Conservation (phyloP, 352 stramenopile species). For the Peronospora tabacina region DNA sequence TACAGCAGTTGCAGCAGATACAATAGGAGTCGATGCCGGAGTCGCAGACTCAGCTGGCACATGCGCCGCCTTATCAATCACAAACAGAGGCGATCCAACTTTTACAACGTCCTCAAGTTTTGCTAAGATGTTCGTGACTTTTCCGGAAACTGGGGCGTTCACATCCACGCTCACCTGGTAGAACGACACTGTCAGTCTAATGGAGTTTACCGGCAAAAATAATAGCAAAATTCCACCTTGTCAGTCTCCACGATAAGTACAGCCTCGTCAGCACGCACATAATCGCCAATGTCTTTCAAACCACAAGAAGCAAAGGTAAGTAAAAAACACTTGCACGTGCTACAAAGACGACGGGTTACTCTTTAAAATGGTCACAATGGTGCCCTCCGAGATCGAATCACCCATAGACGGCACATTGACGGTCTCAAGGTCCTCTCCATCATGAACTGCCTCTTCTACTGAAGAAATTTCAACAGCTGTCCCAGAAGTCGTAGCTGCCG, state of each 20-base stretch:
- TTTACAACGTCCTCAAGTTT: constrained; percentile 94
- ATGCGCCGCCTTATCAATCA: constrained; percentile 30
- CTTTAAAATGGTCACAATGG: constrained; percentile 89
- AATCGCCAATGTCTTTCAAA: constrained; percentile 88
- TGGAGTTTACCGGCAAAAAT: too few species aligned
- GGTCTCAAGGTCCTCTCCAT: constrained; percentile 45
- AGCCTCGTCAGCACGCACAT: constrained; percentile 92
- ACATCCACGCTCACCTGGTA: constrained; percentile 85
- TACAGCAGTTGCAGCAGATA: constrained; percentile 11
- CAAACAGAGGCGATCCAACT: constrained; percentile 72
- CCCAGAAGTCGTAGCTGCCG: constrained; percentile 11
- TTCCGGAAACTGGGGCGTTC: constrained; percentile 85
- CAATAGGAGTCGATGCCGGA: constrained; percentile 12
- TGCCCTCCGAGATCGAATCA: constrained; percentile 98
- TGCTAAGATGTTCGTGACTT: constrained; percentile 89
- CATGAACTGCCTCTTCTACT: constrained; percentile 17
- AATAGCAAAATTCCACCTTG: constrained; percentile 72
- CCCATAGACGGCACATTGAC: constrained; percentile 87
- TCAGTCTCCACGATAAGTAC: constrained; percentile 98
- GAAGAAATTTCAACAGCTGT: constrained; percentile 10
- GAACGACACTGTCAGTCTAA: neutral
- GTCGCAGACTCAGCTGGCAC: constrained; percentile 18
- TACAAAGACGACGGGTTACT: constrained; percentile 30
- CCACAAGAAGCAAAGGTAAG: constrained; percentile 3
- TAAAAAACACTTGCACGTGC: neutral